A percentile compares a stretch with the other conserved stretches of the same genome.
phyloP scores from a whole-genome alignment of 768 basidiomycete genomes.

The Myochromella boudieri region DNA sequence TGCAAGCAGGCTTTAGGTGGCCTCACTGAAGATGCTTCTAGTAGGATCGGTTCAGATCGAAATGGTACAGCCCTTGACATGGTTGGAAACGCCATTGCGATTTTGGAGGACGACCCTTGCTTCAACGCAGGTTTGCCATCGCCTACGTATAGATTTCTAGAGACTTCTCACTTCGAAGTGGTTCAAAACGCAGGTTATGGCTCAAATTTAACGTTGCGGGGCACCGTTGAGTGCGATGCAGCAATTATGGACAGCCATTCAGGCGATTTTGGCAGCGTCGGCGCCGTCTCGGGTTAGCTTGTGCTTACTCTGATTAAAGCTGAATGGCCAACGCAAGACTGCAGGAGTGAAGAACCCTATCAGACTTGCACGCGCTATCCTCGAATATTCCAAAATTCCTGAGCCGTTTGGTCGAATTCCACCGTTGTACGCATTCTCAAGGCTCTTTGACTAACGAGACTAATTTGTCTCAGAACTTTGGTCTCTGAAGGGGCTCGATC shows the following conservation, averaged over 20 bases:
- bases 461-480: slow-evolving; percentile 44
- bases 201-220: slow-evolving; percentile 75
- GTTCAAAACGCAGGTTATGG: slow-evolving; percentile 52
- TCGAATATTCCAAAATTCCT: slow-evolving; percentile 47
- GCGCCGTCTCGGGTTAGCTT: slow-evolving; percentile 63
- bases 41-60: background rate
- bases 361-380: slow-evolving; percentile 51
- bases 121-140: slow-evolving; percentile 67
- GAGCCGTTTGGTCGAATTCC: slow-evolving; percentile 65
- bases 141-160: background rate
- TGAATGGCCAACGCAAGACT: no score
- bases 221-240: slow-evolving; percentile 81
- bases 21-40: background rate
- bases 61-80: slow-evolving; percentile 36
- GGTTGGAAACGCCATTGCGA: slow-evolving; percentile 52
- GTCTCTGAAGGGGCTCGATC: slow-evolving; percentile 58
- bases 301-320: no score
- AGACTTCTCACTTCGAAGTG: background rate
- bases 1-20: slow-evolving; percentile 42
- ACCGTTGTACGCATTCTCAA: slow-evolving; percentile 48
- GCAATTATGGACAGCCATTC: slow-evolving; percentile 57
- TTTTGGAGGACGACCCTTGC: slow-evolving; percentile 63
- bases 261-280: slow-evolving; percentile 64
- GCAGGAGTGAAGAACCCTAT: slow-evolving; percentile 75
- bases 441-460: background rate